A percentile compares a stretch with the other conserved stretches of the same genome.
phyloP scores from a whole-genome alignment of 306 rosid species.

The barrel medic (Medicago truncatula) region DNA sequence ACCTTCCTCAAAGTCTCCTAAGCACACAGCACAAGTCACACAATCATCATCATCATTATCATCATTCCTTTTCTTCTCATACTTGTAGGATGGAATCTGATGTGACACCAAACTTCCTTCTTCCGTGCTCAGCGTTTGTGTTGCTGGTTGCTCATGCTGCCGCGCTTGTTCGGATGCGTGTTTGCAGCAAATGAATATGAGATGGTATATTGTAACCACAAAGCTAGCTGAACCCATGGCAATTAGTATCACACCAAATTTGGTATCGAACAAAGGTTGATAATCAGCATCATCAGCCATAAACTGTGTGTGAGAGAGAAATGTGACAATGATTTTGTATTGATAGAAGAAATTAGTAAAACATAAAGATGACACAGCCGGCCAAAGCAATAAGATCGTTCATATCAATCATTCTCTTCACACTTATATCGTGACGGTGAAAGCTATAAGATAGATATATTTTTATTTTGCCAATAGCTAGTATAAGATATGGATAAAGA shows the following conservation, averaged over 20 bases:
- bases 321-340: slow-evolving; percentile 14
- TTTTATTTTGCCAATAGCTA: too few species aligned
- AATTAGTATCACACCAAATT: slow-evolving; percentile 4
- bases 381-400: slow-evolving; percentile 27
- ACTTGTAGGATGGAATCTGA: slow-evolving; percentile 54
- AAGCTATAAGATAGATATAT: not conserved
- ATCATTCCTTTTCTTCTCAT: slow-evolving; percentile 18
- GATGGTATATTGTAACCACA: slow-evolving; percentile 34
- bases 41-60: slow-evolving; percentile 39
- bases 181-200: slow-evolving; percentile 22
- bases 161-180: not conserved
- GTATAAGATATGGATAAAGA: not conserved
- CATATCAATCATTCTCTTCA: slow-evolving; percentile 17
- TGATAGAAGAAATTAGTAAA: not conserved
- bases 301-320: not conserved
- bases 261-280: not conserved
- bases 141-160: not conserved
- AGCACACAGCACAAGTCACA: slow-evolving; percentile 58
- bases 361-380: slow-evolving; percentile 3
- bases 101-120: slow-evolving; percentile 25
- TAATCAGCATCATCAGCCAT: not conserved
- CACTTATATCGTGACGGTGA: slow-evolving; percentile 19
- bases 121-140: not conserved
- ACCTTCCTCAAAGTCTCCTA: slow-evolving; percentile 65
- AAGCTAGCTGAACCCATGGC: slow-evolving; percentile 35